Base-by-base conservation (phyloP, 768 basidiomycete genomes). In the Phanerodontia chrysosporium region DNA sequence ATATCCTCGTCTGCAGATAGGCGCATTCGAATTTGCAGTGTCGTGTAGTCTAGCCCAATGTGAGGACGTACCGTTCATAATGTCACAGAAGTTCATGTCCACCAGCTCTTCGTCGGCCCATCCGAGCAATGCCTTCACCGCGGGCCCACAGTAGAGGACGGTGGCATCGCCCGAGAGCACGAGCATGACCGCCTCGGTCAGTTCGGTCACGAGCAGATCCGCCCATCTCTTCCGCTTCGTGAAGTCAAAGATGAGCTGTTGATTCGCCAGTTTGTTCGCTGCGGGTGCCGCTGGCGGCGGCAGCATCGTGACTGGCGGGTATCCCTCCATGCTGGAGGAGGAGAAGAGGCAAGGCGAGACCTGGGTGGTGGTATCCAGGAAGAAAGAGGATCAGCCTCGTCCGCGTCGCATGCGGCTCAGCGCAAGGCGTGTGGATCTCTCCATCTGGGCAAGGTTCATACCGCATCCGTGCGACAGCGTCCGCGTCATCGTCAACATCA, bases 211-310 rank as follows among this genome's bases (percentile, higher is more conserved):
- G 25, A 93, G 77, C 14, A 95, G 76, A 69, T 94, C 92, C 18
- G 86, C 87, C 92, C 92, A 95, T 57, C 86, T 80, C 69, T 93
- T 93, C 57, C 92, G 77, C 68, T 90, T 92, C 0, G 90, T 91
- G 70, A 94, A 95, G 70, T 95, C 92, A 65, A 85, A 94, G 42
- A 67, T 48, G 29, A 61, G 28, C 49, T 61, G 60, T 22, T 51
- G 55, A 28, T 45, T 28, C 27, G n/a, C 29, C 32, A 5, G 13
- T 2, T 9, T 14, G 45, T 45, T 22, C n/a, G 45, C 30, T 12
- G 29, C 5, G 48, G 27, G 28, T 18, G 42, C 29, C 13, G 42
- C 9, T 27, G 42, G 45, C n/a, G 56, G 56, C 22, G 56, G 56
- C 24, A 49, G 30, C 13, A 27, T 42, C 30, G 45, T 53, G 52